These are phyloP conservation scores for Ustulina deusta DNA, from an alignment of 2,329 filamentous ascomycete genomes.

Conservation along the genomic window DNA sequence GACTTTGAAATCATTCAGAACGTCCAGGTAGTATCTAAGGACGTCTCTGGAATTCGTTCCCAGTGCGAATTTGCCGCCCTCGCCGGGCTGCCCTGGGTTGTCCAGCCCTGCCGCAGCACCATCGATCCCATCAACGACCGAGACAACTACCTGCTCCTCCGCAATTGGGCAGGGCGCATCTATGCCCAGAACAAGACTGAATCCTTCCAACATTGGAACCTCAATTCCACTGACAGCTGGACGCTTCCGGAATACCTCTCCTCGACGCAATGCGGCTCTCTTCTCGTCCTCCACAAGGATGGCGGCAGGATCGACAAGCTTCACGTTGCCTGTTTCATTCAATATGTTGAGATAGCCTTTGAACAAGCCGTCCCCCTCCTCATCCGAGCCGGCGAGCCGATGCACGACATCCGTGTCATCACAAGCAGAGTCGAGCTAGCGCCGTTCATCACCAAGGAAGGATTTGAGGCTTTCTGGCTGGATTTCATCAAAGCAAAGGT, in stretches of 20 bases:
- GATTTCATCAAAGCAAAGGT: background rate
- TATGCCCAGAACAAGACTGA: background rate
- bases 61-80: background rate
- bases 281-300: constrained; percentile 25
- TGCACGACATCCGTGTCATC: background rate
- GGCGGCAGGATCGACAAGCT: constrained; percentile 12
- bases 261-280: constrained; percentile 16
- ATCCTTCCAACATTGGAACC: background rate
- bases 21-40: constrained; percentile 18
- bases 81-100: constrained; percentile 29
- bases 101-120: constrained; percentile 4
- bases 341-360: constrained; percentile 14
- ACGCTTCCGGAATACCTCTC: background rate
- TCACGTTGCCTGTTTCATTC: constrained; percentile 30
- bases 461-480: constrained; percentile 15
- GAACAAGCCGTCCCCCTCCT: background rate
- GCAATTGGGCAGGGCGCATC: constrained; percentile 4
- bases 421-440: background rate
- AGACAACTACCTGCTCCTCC: background rate
- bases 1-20: background rate
- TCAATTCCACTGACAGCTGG: background rate
- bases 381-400: background rate
- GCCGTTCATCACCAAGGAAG: background rate
- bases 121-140: constrained; percentile 9
- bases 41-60: background rate